These are phyloP conservation scores for Acanthamoeba royreba DNA, from an alignment of 208 protist genomes.

Conservation along the genomic window DNA sequence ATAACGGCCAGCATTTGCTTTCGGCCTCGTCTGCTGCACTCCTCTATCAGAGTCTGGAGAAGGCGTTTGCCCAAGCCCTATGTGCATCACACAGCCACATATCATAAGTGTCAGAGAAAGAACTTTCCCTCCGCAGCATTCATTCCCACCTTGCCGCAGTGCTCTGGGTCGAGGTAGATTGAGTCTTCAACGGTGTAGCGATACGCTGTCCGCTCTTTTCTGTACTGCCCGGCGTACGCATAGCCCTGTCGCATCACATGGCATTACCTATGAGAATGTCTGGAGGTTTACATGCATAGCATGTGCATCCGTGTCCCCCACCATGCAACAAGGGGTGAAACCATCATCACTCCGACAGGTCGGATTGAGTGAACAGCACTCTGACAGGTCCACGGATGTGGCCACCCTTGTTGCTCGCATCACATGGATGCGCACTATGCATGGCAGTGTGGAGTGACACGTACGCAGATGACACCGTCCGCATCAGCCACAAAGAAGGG, in stretches of 20 bases:
- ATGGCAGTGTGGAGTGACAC: too few relatives aligned
- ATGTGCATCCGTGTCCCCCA: too few relatives aligned
- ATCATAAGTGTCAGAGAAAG: background rate
- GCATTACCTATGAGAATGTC: too few relatives aligned
- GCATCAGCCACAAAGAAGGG: background rate
- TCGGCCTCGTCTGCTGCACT: background rate
- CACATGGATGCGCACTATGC: background rate
- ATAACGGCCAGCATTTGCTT: background rate
- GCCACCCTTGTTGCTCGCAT: too few relatives aligned
- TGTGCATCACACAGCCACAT: background rate
- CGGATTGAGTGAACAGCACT: too few relatives aligned
- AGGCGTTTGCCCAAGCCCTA: background rate
- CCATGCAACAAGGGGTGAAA: too few relatives aligned
- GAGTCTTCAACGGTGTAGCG: slow-evolving; percentile 16
- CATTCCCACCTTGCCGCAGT: background rate
- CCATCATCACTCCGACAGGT: too few relatives aligned
- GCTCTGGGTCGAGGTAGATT: background rate
- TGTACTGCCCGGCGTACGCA: background rate
- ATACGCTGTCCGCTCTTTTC: background rate
- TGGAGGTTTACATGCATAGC: too few relatives aligned
- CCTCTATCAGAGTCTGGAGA: background rate
- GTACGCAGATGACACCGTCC: background rate
- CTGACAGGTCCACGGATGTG: too few relatives aligned
- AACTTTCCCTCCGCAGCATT: too few relatives aligned
- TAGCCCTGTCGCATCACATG: too few relatives aligned